A percentile compares a stretch with the other conserved stretches of the same genome.
These are phyloP conservation scores for Suillus discolor DNA, from an alignment of 768 basidiomycete genomes.

Conservation along the genomic window DNA sequence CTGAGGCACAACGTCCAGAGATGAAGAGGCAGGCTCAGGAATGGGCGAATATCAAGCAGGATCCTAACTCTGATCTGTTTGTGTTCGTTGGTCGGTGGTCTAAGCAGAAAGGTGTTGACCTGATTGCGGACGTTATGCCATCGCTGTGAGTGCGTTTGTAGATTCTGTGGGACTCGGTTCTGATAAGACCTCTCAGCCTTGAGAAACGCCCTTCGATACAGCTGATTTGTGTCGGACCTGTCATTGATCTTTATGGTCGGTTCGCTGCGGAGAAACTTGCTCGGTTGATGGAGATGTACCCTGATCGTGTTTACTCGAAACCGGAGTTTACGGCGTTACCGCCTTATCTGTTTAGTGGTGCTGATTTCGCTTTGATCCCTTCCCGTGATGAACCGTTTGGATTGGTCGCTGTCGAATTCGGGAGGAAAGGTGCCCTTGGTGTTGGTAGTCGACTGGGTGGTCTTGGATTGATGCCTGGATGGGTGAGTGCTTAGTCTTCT, in stretches of 20 bases:
- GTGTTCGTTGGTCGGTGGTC: conserved; percentile 99
- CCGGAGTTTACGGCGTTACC: conserved; percentile 95
- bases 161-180: background rate
- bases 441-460: conserved; percentile 94
- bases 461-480: conserved; percentile 96
- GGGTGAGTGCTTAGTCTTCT: conserved; percentile 57
- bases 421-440: conserved; percentile 93
- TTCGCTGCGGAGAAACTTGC: conserved; percentile 95
- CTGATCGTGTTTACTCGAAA: conserved; percentile 93
- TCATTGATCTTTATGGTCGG: conserved; percentile 93
- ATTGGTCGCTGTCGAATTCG: conserved; percentile 94
- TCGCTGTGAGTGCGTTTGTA: conserved; percentile 57
- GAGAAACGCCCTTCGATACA: conserved; percentile 88
- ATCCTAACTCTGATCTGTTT: conserved; percentile 86
- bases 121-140: conserved; percentile 96
- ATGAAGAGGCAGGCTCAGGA: conserved; percentile 91
- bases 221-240: conserved; percentile 87
- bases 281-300: conserved; percentile 93
- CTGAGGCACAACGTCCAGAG: conserved; percentile 90
- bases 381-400: conserved; percentile 97
- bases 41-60: conserved; percentile 93
- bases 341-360: conserved; percentile 91
- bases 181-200: conserved; percentile 45
- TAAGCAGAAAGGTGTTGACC: conserved; percentile 97
- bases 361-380: conserved; percentile 94